Percentiles rank a stretch among this genome's conserved stretches.
These are phyloP conservation scores for Phytopythium mirpurense DNA, from an alignment of 352 stramenopile species.

Conservation along the genomic window DNA sequence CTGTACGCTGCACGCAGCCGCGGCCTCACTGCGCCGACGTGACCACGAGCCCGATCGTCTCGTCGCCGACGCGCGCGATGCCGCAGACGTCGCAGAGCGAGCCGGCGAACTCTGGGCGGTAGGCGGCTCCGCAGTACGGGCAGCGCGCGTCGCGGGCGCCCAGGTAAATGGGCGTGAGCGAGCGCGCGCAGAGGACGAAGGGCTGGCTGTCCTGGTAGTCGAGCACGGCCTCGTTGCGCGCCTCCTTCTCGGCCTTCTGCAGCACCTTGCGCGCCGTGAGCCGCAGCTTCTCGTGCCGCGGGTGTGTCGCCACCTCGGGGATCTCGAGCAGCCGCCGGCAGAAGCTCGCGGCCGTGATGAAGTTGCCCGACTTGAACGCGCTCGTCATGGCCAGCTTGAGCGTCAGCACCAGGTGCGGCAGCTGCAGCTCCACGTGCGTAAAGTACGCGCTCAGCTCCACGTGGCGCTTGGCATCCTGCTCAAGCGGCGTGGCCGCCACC, in stretches of 20 bases:
- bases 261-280: constrained; percentile 96
- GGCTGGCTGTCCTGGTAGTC: constrained; percentile 97
- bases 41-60: constrained; percentile 95
- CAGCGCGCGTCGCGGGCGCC: constrained; percentile 88
- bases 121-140: constrained; percentile 94
- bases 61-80: constrained; percentile 91
- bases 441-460: constrained; percentile 99
- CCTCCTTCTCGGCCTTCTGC: constrained; percentile 98
- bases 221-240: constrained; percentile 96
- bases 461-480: constrained; percentile 82
- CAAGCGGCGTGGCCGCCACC: constrained; percentile 59
- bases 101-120: constrained; percentile 84
- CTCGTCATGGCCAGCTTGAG: constrained; percentile 99
- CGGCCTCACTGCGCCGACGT: constrained; percentile 43
- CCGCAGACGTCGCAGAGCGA: constrained; percentile 91
- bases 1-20: too few relatives aligned
- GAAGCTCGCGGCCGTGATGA: constrained; percentile 98
- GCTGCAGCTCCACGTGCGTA: constrained; percentile 98
- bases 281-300: constrained; percentile 92
- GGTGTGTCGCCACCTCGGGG: constrained; percentile 90
- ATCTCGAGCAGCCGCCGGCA: constrained; percentile 98
- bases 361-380: constrained; percentile 99
- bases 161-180: constrained; percentile 95
- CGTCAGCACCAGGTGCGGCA: constrained; percentile 96
- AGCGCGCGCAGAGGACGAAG: constrained; percentile 94